Conservation (phyloP, 495 filamentous ascomycete species). For the Aspergillus olivimuriae region DNA sequence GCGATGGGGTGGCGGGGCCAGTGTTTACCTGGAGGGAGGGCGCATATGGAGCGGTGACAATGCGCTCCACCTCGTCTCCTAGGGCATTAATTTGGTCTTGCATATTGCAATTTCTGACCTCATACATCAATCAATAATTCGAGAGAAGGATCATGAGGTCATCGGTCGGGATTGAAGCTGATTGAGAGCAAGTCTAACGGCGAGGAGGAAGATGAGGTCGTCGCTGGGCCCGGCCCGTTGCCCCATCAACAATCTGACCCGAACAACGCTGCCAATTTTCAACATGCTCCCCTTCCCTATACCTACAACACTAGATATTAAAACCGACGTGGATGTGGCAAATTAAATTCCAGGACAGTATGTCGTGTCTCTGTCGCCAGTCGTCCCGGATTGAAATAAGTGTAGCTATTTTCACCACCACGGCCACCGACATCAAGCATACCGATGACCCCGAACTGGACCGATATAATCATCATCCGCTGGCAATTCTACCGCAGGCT, state of each 20-base stretch:
- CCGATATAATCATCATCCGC: no score
- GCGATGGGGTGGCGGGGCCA: constrained; percentile 1
- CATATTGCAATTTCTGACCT: constrained; percentile 3
- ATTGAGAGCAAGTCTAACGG: neutral
- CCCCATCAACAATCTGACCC: constrained; percentile 1
- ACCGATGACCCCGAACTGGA: no score
- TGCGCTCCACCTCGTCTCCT: constrained; percentile 32
- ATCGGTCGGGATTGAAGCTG: neutral
- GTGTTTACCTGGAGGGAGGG: constrained; percentile 35
- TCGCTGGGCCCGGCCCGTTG: neutral
- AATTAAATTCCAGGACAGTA: no score
- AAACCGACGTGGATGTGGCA: no score
- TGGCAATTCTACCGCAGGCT: no score
- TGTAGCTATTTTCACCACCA: no score
- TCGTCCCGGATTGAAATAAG: no score
- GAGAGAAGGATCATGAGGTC: neutral
- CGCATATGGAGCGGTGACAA: constrained; percentile 36
- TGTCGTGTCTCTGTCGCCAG: no score
- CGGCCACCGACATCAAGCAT: no score
- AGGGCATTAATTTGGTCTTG: constrained; percentile 10
- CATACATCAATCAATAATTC: neutral
- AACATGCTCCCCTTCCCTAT: no score
- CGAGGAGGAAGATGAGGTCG: constrained; percentile 4
- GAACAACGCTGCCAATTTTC: no score
- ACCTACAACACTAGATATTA: no score